These are phyloP conservation scores for Barnettozyma botsteinii DNA, from an alignment of 805 yeast genomes.

Conservation along the genomic window DNA sequence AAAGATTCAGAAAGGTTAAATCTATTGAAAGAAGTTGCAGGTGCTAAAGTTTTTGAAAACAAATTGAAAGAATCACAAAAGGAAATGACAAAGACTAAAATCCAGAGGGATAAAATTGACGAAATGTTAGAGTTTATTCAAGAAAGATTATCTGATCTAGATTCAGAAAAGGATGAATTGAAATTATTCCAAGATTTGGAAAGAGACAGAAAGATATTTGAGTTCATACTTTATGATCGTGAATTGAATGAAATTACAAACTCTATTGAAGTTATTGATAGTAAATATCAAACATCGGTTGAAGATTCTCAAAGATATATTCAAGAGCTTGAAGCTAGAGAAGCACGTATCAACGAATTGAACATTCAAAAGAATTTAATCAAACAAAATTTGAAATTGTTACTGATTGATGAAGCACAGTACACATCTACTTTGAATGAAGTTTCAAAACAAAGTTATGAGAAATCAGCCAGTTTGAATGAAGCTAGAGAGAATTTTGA, in stretches of 20 bases:
- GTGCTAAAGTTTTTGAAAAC: constrained; percentile 85
- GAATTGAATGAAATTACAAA: constrained; percentile 61
- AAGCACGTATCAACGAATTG: constrained; percentile 40
- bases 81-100: constrained; percentile 70
- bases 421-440: constrained; percentile 45
- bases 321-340: constrained; percentile 56
- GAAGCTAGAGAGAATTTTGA: constrained; percentile 32
- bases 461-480: constrained; percentile 40
- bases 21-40: constrained; percentile 86
- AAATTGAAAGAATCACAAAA: constrained; percentile 72
- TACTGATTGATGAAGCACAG: constrained; percentile 52
- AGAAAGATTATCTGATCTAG: constrained; percentile 69
- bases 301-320: constrained; percentile 50
- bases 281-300: constrained; percentile 45
- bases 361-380: constrained; percentile 41
- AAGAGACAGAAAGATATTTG: constrained; percentile 58
- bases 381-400: constrained; percentile 43
- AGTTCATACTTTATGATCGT: constrained; percentile 70
- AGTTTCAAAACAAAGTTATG: constrained; percentile 41
- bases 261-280: constrained; percentile 56
- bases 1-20: constrained; percentile 77
- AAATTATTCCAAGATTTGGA: constrained; percentile 64
- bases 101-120: constrained; percentile 64
- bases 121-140: constrained; percentile 67
- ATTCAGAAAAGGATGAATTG: constrained; percentile 72